Conservation (phyloP, 2,329 filamentous ascomycete species). For the Scolecobasidium constrictum region DNA sequence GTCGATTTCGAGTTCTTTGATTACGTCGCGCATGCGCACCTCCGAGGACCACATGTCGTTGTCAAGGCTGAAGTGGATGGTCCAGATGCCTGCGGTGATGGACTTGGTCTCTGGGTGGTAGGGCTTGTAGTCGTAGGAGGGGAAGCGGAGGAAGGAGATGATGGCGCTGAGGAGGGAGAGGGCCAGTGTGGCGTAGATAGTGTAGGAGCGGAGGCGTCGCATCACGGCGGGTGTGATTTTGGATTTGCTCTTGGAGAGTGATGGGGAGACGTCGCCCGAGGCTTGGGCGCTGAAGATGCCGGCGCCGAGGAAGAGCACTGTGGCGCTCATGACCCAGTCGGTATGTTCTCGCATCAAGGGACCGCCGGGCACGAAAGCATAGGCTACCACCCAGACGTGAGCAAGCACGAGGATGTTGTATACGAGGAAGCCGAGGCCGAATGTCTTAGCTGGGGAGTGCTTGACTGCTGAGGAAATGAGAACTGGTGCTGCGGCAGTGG, state of each 20-base stretch:
- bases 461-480: constrained; percentile 67
- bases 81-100: constrained; percentile 95
- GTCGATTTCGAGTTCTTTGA: constrained; percentile 93
- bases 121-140: constrained; percentile 79
- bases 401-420: constrained; percentile 96
- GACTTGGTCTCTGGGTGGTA: constrained; percentile 82
- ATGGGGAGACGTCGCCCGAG: constrained; percentile 38
- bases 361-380: constrained; percentile 93
- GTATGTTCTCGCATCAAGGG: constrained; percentile 87
- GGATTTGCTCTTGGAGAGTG: constrained; percentile 27
- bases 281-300: constrained; percentile 63
- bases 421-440: constrained; percentile 78
- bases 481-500: constrained; percentile 68
- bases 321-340: constrained; percentile 86
- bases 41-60: constrained; percentile 99
- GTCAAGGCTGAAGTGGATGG: constrained; percentile 93
- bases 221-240: constrained; percentile 37
- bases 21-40: constrained; percentile 79
- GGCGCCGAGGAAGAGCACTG: constrained; percentile 72
- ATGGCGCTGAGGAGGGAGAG: constrained; percentile 73
- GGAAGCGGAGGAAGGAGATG: constrained; percentile 82
- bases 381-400: constrained; percentile 97
- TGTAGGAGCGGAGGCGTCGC: constrained; percentile 51
- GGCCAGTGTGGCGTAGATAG: constrained; percentile 58
- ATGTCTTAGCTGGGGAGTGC: constrained; percentile 66